These are phyloP conservation scores for Leucocoprinus sp. DNA, from an alignment of 768 basidiomycete genomes.

Conservation along the genomic window DNA sequence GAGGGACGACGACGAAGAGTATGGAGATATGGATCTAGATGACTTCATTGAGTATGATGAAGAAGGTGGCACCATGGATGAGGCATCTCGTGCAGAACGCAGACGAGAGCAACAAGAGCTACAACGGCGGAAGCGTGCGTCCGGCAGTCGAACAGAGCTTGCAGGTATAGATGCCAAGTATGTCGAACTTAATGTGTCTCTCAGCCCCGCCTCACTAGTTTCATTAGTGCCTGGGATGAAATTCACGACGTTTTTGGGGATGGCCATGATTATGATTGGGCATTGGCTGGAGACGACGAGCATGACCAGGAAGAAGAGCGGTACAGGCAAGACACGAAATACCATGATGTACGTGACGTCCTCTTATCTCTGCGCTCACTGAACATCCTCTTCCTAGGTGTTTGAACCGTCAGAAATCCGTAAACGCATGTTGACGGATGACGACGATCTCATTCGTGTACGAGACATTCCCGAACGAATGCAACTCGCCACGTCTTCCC, in stretches of 20 bases:
- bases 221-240: constrained; percentile 84
- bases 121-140: constrained; percentile 57
- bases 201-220: constrained; percentile 12
- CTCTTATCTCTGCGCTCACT: constrained; percentile 8
- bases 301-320: constrained; percentile 34
- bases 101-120: constrained; percentile 60
- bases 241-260: constrained; percentile 95
- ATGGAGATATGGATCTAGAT: constrained; percentile 64
- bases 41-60: constrained; percentile 81
- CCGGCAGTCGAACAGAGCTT: constrained; percentile 58
- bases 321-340: constrained; percentile 69
- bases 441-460: constrained; percentile 86
- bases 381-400: constrained; percentile 44
- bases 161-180: constrained; percentile 80
- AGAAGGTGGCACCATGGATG: constrained; percentile 68
- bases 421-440: constrained; percentile 81
- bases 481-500: constrained; percentile 80
- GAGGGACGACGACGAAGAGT: constrained; percentile 66
- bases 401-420: constrained; percentile 97
- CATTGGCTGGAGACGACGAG: constrained; percentile 77
- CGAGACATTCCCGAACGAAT: constrained; percentile 93
- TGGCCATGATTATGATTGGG: constrained; percentile 95
- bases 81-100: constrained; percentile 68
- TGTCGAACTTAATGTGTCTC: constrained; percentile 24
- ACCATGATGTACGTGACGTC: constrained; percentile 59